Base-by-base conservation (phyloP, 75 land plant species). In the Isoetes taiwanensis region DNA sequence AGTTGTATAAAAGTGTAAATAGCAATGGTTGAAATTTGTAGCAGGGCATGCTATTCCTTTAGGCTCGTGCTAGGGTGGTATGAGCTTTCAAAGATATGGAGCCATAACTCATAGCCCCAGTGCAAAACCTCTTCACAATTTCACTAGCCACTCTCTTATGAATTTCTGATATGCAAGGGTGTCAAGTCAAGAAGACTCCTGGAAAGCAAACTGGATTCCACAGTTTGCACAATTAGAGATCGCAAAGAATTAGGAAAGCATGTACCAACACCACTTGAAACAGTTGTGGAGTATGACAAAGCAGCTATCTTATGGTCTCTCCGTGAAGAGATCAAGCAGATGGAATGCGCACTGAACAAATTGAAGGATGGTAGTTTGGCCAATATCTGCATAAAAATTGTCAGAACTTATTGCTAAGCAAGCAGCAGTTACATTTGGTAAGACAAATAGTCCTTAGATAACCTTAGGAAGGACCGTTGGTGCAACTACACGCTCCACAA, bases 51-150 rank as follows among this genome's bases (percentile, higher is more conserved):
- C n/a, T n/a, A n/a, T n/a, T n/a, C n/a, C n/a, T n/a, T n/a, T n/a
- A n/a, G n/a, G n/a, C n/a, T n/a, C n/a, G n/a, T n/a, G 99, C 99
- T 53, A 94, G 64, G 0, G 91, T 72, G 8, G 96, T 71, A 62
- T 94, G 99, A 21, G 91, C 77, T 63, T 94, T 96, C 65, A 94
- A 57, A 16, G 99, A 94, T 54, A 94, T 94, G 37, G 99, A 94
- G 19, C 99, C 99, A 76, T 94, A 94, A 61, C 99, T 94, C 99
- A 94, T 94, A 20, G 99, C 99, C 14, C 99, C 99, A 30, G 99
- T 94, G 50, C 90, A 85, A 52, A 94, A 94, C 3, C 99, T 72
- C 64, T 94, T 94, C 6, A 89, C 99, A 64, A 94, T 94, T 64
- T 94, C 96, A 54, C 84, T 77, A 11, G 99, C 96, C n/a, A n/a